Conservation (phyloP, 2,329 filamentous ascomycete genomes). For the Aspergillus spinulosporus region DNA sequence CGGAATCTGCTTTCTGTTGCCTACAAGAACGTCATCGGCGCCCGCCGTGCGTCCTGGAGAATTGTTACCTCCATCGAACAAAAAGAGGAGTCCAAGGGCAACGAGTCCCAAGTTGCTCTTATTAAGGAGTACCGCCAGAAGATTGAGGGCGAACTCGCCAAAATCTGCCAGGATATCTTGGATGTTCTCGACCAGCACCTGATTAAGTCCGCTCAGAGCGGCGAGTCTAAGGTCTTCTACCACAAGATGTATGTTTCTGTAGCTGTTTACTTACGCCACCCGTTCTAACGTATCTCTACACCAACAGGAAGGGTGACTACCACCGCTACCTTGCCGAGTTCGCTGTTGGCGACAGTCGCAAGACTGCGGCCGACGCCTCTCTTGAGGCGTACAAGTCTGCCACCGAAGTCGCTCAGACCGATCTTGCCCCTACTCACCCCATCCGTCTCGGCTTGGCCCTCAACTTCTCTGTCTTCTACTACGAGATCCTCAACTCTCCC, state of each 20-base stretch:
- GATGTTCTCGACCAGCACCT: conserved; percentile 91
- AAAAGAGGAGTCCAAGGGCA: conserved; percentile 99
- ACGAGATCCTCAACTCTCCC: conserved; percentile 97
- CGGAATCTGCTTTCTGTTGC: conserved; percentile 95
- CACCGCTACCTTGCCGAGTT: conserved; percentile 99
- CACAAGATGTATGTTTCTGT: conserved; percentile 83
- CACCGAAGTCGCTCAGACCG: conserved; percentile 85
- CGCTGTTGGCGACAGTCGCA: conserved; percentile 89
- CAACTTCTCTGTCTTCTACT: conserved; percentile 99
- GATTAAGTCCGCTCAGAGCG: conserved; percentile 89
- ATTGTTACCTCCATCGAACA: conserved; percentile 98
- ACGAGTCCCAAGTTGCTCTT: conserved; percentile 80
- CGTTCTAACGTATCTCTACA: conserved; percentile 19
- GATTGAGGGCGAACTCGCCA: conserved; percentile 94
- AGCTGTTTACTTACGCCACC: background rate
- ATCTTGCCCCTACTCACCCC: conserved; percentile 87
- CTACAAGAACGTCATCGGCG: conserved; percentile 99
- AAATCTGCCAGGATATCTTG: conserved; percentile 97
- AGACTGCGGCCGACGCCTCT: conserved; percentile 88
- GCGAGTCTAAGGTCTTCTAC: conserved; percentile 99
- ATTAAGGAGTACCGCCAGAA: conserved; percentile 99
- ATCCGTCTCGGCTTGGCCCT: conserved; percentile 89
- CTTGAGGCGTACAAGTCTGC: conserved; percentile 96
- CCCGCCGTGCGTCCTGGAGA: conserved; percentile 95
- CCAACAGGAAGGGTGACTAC: conserved; percentile 93